Evolutionary conservation across 139 green algal species (phyloP), one percentile per base, ranked within the genome.

Genomic region (Chlorella sp.): DNA sequence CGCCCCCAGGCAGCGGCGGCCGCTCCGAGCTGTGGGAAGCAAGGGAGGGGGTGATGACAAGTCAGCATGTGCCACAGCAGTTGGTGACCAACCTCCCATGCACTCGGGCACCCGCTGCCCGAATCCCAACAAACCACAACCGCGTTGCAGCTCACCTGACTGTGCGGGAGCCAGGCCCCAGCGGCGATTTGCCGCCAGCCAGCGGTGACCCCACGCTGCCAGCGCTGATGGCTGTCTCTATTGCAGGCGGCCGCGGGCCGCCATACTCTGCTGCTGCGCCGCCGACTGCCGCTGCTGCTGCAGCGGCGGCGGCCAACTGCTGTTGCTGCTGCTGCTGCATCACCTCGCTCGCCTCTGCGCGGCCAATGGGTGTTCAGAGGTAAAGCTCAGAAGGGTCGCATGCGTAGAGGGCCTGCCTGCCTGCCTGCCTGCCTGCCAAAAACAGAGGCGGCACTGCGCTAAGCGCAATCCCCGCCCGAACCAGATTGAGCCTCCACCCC

Each of bases 321-420:
- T 60, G 70, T 56, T 86, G 82, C 54, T 74, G 72, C 51, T 60
- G 70, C 72, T 86, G 82, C 54, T 74, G 72, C 82, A 81, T 73
- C 43, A 86, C 73, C 44, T 86, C 82, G 3, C 30, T 74, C n/a
- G 76, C 60, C 43, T 86, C 82, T 67, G 82, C 77, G 43, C 2
- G 6, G 22, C 8, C 64, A 70, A 4, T 24, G 64, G 17, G 64
- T 7, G 30, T 16, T 24, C 2, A 3, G 11, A 26, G 51, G 51
- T 60, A 24, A 11, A 60, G 13, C 9, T 3, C 51, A 60, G 13
- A 60, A 11, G 11, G 46, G 8, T 17, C 7, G 8, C 11, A 54
- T 11, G 11, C 7, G 7, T 54, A 7, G 7, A 7, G 46, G 8
- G 11, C 46, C 16, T 60, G 51, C 51, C 9, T 24, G 16, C 14